Conservation (phyloP, 495 filamentous ascomycete genomes). For the Annulohypoxylon maeteangense region DNA sequence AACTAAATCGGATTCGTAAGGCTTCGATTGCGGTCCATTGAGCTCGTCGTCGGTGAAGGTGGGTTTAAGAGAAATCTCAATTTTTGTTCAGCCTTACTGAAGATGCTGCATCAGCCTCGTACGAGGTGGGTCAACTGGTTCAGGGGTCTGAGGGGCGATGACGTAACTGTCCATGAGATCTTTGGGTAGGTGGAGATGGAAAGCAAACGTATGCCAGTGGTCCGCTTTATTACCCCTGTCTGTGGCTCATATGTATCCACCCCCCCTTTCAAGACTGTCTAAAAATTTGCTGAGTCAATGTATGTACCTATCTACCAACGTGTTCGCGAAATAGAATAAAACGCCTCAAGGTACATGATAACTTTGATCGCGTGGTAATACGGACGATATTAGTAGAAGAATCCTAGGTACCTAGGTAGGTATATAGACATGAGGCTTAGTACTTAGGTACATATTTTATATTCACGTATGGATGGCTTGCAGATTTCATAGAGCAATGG, state of each 20-base stretch:
- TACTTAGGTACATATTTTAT: not conserved
- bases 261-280: not conserved
- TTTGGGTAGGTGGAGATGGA: slow-evolving; percentile 10
- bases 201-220: not conserved
- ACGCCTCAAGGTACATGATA: too few species aligned
- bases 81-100: slow-evolving; percentile 19
- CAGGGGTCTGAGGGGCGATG: slow-evolving; percentile 35
- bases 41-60: slow-evolving; percentile 2
- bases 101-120: slow-evolving; percentile 30
- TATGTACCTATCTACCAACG: too few species aligned
- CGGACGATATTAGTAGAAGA: too few species aligned
- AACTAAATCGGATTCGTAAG: not conserved
- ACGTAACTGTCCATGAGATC: slow-evolving; percentile 20
- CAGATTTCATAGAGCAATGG: not conserved
- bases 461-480: not conserved
- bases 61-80: slow-evolving; percentile 6
- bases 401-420: too few species aligned
- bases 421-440: too few species aligned
- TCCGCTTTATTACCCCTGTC: not conserved
- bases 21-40: slow-evolving; percentile 9
- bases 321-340: too few species aligned
- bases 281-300: too few species aligned
- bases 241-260: not conserved
- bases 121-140: not conserved
- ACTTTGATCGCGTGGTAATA: too few species aligned